phyloP scores from a whole-genome alignment of 2,329 filamentous ascomycete species.

The Chrysoporthe deuterocubensis region DNA sequence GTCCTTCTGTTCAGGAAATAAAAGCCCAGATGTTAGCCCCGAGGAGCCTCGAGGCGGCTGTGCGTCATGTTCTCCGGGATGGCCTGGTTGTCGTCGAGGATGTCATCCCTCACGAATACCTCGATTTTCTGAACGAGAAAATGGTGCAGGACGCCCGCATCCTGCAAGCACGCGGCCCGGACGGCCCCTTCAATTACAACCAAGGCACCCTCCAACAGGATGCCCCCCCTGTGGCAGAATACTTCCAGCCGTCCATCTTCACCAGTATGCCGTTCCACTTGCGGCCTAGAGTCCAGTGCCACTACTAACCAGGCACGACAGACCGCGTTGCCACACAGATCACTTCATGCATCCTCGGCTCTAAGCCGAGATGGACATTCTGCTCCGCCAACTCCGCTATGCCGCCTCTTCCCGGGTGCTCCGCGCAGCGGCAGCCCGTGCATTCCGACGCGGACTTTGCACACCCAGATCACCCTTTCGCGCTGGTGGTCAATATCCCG shows the following conservation, averaged over 20 bases:
- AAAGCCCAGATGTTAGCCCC: slow-evolving; percentile 43
- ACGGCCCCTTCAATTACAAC: slow-evolving; percentile 66
- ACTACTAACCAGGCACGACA: slow-evolving; percentile 31
- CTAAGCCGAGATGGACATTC: slow-evolving; percentile 59
- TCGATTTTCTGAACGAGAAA: slow-evolving; percentile 59
- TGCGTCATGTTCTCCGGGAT: slow-evolving; percentile 54
- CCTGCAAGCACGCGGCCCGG: slow-evolving; percentile 55
- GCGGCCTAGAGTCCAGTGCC: not conserved
- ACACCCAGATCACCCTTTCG: slow-evolving; percentile 59
- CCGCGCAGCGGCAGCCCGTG: slow-evolving; percentile 55
- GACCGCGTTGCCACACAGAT: slow-evolving; percentile 60
- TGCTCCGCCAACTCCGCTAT: slow-evolving; percentile 62
- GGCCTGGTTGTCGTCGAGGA: slow-evolving; percentile 61
- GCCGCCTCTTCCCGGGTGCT: slow-evolving; percentile 47
- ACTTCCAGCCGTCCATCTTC: slow-evolving; percentile 56
- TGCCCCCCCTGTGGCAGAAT: slow-evolving; percentile 53
- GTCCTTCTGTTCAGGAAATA: slow-evolving; percentile 47
- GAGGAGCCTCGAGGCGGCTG: slow-evolving; percentile 59
- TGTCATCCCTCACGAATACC: slow-evolving; percentile 51
- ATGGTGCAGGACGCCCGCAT: slow-evolving; percentile 62
- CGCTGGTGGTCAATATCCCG: slow-evolving; percentile 58
- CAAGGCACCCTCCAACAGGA: slow-evolving; percentile 66
- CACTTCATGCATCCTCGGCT: slow-evolving; percentile 58
- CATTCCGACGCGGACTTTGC: slow-evolving; percentile 64
- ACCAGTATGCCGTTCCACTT: slow-evolving; percentile 46